These are phyloP conservation scores for Sechiopsis laciniata DNA, from an alignment of 306 rosid species.

Conservation along the genomic window DNA sequence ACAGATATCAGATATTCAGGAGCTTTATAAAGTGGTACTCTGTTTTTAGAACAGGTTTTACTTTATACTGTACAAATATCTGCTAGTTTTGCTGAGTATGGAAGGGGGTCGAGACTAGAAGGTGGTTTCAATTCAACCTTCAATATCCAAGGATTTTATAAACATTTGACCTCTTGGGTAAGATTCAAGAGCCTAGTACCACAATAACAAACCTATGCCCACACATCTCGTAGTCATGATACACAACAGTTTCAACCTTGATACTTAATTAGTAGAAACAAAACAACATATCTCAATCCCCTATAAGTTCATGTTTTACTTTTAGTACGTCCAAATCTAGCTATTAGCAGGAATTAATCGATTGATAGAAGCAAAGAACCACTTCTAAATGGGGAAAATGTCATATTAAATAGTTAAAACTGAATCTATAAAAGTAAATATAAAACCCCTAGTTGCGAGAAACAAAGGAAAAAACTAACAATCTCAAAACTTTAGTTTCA, in stretches of 20 bases:
- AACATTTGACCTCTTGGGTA: neutral
- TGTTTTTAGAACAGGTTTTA: neutral
- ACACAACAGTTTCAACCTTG: neutral
- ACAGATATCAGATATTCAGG: too few relatives aligned
- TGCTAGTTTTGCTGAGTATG: too few relatives aligned
- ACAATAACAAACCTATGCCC: neutral
- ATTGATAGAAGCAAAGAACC: neutral
- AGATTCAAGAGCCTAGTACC: constrained; percentile 12
- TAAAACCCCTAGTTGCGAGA: neutral
- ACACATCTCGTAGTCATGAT: neutral
- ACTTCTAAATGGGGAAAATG: neutral
- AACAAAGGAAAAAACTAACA: neutral
- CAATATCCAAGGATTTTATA: too few relatives aligned
- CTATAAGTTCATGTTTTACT: neutral
- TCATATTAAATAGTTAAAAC: neutral
- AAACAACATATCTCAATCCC: constrained; percentile 14
- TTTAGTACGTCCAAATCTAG: neutral
- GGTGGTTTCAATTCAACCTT: too few relatives aligned
- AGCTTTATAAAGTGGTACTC: neutral
- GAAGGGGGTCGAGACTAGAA: too few relatives aligned
- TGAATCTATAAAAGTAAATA: neutral
- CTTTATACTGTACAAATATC: too few relatives aligned
- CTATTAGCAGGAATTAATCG: neutral
- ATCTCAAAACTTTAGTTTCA: neutral
- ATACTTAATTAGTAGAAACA: neutral